A percentile compares a stretch with the other conserved stretches of the same genome.
These are phyloP conservation scores for Coniochaeta ligniaria DNA, from an alignment of 2,329 filamentous ascomycete species.

Conservation along the genomic window DNA sequence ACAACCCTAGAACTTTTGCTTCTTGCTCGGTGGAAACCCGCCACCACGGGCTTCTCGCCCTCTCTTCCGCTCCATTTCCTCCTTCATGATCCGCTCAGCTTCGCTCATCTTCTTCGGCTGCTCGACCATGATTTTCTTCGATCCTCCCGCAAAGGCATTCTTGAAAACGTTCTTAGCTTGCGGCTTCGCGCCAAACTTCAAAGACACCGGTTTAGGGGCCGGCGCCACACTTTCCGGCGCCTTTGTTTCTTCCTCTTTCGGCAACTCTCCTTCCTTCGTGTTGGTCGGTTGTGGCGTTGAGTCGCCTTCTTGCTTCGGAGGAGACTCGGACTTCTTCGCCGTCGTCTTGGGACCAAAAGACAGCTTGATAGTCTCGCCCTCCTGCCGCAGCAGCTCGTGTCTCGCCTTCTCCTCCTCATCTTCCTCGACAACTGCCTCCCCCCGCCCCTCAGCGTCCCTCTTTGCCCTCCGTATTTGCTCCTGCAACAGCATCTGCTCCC, in stretches of 20 bases:
- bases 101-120: conserved; percentile 81
- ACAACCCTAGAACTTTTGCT: conserved; percentile 31
- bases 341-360: conserved; percentile 48
- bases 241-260: conserved; percentile 9
- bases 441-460: conserved; percentile 44
- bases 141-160: conserved; percentile 54
- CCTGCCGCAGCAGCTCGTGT: conserved; percentile 49
- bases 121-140: conserved; percentile 57
- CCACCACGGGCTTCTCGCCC: conserved; percentile 39
- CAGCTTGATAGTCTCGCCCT: conserved; percentile 70
- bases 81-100: conserved; percentile 82
- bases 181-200: conserved; percentile 59
- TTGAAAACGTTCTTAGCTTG: conserved; percentile 77
- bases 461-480: conserved; percentile 77
- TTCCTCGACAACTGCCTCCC: conserved; percentile 29
- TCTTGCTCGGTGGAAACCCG: conserved; percentile 42
- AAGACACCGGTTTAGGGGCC: conserved; percentile 40
- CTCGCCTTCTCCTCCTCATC: conserved; percentile 34
- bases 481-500: conserved; percentile 74
- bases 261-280: neutral
- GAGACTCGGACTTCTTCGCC: conserved; percentile 11
- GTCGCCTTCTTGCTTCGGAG: conserved; percentile 6
- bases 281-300: conserved; percentile 6
- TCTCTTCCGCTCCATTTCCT: conserved; percentile 68
- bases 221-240: conserved; percentile 7